Conservation (phyloP, 345 rosid species). For the Populus alba region DNA sequence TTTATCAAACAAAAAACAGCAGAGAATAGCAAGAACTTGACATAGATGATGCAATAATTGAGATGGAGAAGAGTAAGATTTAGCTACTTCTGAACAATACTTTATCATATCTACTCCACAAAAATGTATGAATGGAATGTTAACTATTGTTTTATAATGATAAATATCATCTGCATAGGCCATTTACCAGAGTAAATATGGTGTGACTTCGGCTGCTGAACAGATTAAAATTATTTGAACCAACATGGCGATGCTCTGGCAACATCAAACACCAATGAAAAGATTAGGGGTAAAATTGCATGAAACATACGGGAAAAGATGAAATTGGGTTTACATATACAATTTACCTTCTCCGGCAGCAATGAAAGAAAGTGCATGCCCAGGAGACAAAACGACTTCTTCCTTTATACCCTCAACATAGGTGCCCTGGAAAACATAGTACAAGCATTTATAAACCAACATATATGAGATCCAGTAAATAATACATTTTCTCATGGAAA, state of each 20-base stretch:
- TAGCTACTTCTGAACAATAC: background rate
- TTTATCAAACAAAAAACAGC: background rate
- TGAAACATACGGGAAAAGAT: background rate
- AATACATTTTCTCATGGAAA: background rate
- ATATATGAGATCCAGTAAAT: background rate
- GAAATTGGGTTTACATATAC: background rate
- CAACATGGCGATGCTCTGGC: conserved; percentile 99
- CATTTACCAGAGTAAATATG: conserved; percentile 82
- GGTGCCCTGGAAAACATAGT: conserved; percentile 62
- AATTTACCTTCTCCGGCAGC: conserved; percentile 96
- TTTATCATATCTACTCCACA: background rate
- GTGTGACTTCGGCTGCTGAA: conserved; percentile 99
- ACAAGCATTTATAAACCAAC: background rate
- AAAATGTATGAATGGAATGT: background rate
- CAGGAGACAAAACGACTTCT: conserved; percentile 99
- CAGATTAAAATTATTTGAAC: conserved; percentile 96
- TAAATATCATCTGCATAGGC: background rate
- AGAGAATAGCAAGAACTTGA: background rate
- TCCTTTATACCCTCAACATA: conserved; percentile 99
- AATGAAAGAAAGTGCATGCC: conserved; percentile 95
- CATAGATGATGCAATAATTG: background rate
- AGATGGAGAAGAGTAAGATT: background rate
- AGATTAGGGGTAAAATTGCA: conserved; percentile 2
- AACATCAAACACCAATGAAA: conserved; percentile 21
- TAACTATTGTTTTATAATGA: background rate